phyloP scores from a whole-genome alignment of 2,329 filamentous ascomycete genomes.

The Macrophomina phaseolina region DNA sequence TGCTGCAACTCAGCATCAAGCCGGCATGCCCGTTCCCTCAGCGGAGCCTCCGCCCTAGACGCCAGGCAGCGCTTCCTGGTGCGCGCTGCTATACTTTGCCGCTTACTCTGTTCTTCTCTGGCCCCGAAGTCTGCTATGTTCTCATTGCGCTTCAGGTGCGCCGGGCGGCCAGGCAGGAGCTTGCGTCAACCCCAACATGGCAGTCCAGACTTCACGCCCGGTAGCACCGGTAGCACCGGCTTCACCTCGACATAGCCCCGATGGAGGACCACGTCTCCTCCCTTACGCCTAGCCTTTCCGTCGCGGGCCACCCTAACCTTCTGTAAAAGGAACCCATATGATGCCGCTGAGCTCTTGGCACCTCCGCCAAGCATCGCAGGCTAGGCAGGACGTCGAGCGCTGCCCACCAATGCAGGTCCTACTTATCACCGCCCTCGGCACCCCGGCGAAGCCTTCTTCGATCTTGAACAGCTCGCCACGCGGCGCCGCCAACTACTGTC shows the following conservation, averaged over 20 bases:
- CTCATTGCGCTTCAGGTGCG: not conserved
- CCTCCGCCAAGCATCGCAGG: slow-evolving; percentile 22
- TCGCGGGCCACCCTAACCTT: not conserved
- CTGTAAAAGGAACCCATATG: slow-evolving; percentile 6
- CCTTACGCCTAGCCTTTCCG: not conserved
- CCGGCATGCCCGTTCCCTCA: not conserved
- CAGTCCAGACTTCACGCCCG: slow-evolving; percentile 4
- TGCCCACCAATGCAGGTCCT: slow-evolving; percentile 14
- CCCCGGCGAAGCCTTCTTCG: not conserved
- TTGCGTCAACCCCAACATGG: slow-evolving; percentile 7
- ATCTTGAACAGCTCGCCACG: not conserved
- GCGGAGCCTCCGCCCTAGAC: slow-evolving; percentile 1
- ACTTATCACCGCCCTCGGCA: not conserved
- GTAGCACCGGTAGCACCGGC: slow-evolving; percentile 10
- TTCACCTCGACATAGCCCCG: slow-evolving; percentile 6
- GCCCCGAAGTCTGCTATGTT: not conserved
- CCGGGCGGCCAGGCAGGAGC: not conserved
- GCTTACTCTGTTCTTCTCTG: slow-evolving; percentile 6
- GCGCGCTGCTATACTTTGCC: not conserved
- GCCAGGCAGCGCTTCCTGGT: not conserved
- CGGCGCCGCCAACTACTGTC: slow-evolving; percentile 5
- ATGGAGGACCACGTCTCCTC: slow-evolving; percentile 7
- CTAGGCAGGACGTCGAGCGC: slow-evolving; percentile 14
- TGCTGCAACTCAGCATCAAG: not conserved
- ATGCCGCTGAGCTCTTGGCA: slow-evolving; percentile 13